Percentiles rank a stretch among this genome's conserved stretches.
These are phyloP conservation scores for Penicillium expansum DNA, from an alignment of 2,329 filamentous ascomycete species.

Conservation along the genomic window DNA sequence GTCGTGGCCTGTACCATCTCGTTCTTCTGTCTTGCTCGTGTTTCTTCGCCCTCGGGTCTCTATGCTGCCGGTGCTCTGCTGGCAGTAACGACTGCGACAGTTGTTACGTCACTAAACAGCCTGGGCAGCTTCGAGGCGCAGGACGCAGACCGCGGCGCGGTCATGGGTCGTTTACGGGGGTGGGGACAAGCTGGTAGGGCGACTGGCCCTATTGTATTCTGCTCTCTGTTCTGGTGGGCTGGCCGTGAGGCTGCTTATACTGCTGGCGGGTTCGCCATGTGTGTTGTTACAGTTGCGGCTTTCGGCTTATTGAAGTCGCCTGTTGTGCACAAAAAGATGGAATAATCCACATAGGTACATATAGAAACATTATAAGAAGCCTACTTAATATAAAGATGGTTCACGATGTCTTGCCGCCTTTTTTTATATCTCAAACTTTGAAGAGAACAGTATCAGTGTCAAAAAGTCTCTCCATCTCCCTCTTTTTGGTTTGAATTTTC, in stretches of 20 bases:
- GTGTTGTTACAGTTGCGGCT: slow-evolving; percentile 67
- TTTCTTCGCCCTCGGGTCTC: slow-evolving; percentile 65
- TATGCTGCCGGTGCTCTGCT: slow-evolving; percentile 81
- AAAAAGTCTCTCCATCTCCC: neutral
- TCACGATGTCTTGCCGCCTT: too few relatives aligned
- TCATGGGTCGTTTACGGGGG: slow-evolving; percentile 76
- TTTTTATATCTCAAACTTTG: too few relatives aligned
- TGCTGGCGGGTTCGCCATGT: slow-evolving; percentile 76
- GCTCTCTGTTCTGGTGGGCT: slow-evolving; percentile 97
- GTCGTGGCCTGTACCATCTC: slow-evolving; percentile 73
- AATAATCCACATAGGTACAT: neutral
- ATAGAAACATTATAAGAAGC: neutral
- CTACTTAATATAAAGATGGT: neutral
- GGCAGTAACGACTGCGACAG: slow-evolving; percentile 87
- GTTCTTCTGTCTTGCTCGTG: slow-evolving; percentile 73
- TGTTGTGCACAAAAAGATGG: slow-evolving; percentile 2
- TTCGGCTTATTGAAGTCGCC: slow-evolving; percentile 71
- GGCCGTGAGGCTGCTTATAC: slow-evolving; percentile 82
- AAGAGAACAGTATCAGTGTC: neutral
- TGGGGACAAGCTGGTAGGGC: slow-evolving; percentile 85
- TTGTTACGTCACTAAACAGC: slow-evolving; percentile 90
- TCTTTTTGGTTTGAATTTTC: neutral
- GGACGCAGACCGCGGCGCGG: slow-evolving; percentile 76
- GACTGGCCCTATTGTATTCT: slow-evolving; percentile 84
- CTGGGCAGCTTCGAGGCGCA: slow-evolving; percentile 85